Evolutionary conservation across 1,139 yeast genomes (phyloP).

Genomic region (Blastobotrys arbuscula): DNA sequence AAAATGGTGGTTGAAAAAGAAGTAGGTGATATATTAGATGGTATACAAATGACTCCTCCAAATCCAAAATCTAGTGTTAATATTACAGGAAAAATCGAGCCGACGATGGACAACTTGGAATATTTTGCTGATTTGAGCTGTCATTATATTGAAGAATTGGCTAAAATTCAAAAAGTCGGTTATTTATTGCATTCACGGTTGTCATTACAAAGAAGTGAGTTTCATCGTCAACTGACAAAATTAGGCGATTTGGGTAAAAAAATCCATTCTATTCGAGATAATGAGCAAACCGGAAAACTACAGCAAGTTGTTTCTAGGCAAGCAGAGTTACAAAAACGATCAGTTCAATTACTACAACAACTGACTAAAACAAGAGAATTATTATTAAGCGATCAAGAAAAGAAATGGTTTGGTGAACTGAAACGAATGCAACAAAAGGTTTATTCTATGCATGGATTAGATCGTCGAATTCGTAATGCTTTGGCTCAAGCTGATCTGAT

Average conservation of each 20-base stretch:
- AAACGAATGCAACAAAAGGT: constrained; percentile 27
- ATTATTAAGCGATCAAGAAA: constrained; percentile 39
- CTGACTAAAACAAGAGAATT: constrained; percentile 27
- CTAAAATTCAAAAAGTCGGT: constrained; percentile 30
- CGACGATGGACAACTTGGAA: constrained; percentile 23
- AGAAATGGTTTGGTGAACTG: constrained; percentile 43
- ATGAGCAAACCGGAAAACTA: constrained; percentile 13
- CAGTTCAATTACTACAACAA: constrained; percentile 29
- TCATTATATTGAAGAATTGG: constrained; percentile 26
- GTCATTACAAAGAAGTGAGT: constrained; percentile 32
- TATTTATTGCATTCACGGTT: constrained; percentile 32
- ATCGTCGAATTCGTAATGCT: constrained; percentile 21
- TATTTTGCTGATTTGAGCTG: constrained; percentile 27
- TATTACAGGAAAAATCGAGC: constrained; percentile 15
- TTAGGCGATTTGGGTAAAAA: constrained; percentile 23
- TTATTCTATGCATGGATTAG: constrained; percentile 21
- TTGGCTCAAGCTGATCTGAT: constrained; percentile 17
- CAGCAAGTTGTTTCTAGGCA: constrained; percentile 30
- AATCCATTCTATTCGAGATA: constrained; percentile 25
- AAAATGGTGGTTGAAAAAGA: constrained; percentile 13
- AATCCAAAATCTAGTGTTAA: not conserved
- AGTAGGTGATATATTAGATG: constrained; percentile 10
- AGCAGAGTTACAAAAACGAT: constrained; percentile 31
- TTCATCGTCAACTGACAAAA: constrained; percentile 37
- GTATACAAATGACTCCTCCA: constrained; percentile 8